These are phyloP conservation scores for Venturia aucupariae DNA, from an alignment of 2,329 filamentous ascomycete species.

Conservation along the genomic window DNA sequence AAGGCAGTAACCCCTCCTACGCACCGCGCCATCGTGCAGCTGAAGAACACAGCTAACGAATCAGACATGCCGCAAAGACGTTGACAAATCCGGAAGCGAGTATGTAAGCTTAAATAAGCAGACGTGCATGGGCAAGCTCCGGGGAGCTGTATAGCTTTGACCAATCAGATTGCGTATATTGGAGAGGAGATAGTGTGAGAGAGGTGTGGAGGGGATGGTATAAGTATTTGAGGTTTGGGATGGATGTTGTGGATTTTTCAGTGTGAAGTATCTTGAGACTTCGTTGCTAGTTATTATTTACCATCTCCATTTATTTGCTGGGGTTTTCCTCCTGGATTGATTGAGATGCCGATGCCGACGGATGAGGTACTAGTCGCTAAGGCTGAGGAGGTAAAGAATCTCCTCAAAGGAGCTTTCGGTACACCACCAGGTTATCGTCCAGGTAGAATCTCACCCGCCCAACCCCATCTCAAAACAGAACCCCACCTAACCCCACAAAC, in stretches of 20 bases:
- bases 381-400: slow-evolving; percentile 23
- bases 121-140: not conserved
- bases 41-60: not conserved
- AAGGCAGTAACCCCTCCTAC: not conserved
- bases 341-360: slow-evolving; percentile 25
- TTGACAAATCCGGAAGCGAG: not conserved
- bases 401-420: slow-evolving; percentile 22
- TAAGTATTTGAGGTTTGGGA: not conserved
- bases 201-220: not conserved
- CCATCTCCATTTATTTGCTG: not conserved
- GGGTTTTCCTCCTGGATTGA: no score
- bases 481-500: slow-evolving; percentile 12
- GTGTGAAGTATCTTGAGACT: no score
- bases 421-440: slow-evolving; percentile 23
- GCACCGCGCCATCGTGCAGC: not conserved
- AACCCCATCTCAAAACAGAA: not conserved
- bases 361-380: slow-evolving; percentile 23
- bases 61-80: not conserved
- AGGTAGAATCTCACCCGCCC: slow-evolving; percentile 18
- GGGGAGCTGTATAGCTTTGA: not conserved
- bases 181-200: not conserved
- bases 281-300: no score
- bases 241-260: no score
- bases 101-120: slow-evolving; percentile 9
- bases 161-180: not conserved